Conservation (phyloP, 2,329 filamentous ascomycete species). For the Furcasterigmium sp. region DNA sequence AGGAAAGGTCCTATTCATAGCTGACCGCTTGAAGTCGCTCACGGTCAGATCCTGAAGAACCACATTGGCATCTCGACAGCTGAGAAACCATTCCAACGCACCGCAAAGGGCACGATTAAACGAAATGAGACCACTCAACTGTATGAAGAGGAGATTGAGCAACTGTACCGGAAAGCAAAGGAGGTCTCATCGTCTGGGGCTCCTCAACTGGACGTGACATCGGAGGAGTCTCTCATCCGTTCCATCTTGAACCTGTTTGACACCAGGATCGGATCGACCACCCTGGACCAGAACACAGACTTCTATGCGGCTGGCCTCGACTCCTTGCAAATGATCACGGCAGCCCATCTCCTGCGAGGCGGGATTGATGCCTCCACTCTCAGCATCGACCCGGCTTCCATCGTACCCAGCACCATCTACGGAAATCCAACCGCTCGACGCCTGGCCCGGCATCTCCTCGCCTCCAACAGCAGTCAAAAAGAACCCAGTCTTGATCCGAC, state of each 20-base stretch:
- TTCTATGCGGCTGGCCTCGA: constrained; percentile 34
- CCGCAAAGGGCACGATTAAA: constrained; percentile 41
- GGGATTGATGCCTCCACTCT: constrained; percentile 24
- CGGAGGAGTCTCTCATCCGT: constrained; percentile 13
- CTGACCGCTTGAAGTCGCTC: constrained; percentile 15
- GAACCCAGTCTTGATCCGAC: constrained; percentile 13
- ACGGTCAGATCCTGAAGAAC: constrained; percentile 37
- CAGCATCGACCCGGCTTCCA: constrained; percentile 24
- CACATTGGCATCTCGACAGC: constrained; percentile 32
- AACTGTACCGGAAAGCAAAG: constrained; percentile 27
- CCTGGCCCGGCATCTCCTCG: constrained; percentile 27
- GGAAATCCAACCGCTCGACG: constrained; percentile 27
- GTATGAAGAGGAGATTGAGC: constrained; percentile 37
- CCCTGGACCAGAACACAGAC: constrained; percentile 21
- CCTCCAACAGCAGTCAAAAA: constrained; percentile 6
- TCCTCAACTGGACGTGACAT: constrained; percentile 14
- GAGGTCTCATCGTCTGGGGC: constrained; percentile 6
- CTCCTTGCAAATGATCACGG: constrained; percentile 33
- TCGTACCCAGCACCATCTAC: constrained; percentile 33
- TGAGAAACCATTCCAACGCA: constrained; percentile 34
- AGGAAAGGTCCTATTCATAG: fast-evolving
- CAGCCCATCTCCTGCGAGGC: constrained; percentile 26
- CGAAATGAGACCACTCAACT: constrained; percentile 29
- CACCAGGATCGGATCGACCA: constrained; percentile 8
- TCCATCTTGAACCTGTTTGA: constrained; percentile 18